These are phyloP conservation scores for Globisporangium viniferum DNA, from an alignment of 352 stramenopile species.

Conservation along the genomic window DNA sequence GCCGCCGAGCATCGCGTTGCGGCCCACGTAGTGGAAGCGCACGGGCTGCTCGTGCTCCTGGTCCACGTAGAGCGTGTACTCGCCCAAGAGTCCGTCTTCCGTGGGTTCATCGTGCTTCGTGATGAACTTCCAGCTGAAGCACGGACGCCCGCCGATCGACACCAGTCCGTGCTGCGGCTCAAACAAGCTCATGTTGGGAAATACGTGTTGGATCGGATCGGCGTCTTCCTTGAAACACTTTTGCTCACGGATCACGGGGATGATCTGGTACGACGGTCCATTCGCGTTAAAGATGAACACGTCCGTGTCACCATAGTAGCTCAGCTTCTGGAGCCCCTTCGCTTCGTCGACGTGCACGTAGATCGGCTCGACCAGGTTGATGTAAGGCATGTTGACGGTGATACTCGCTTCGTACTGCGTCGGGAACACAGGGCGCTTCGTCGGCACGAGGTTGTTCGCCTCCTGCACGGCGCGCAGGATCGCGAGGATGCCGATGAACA, in stretches of 20 bases:
- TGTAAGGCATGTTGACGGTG: conserved; percentile 88
- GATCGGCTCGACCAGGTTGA: conserved; percentile 83
- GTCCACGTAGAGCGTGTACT: conserved; percentile 88
- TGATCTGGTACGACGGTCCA: conserved; percentile 77
- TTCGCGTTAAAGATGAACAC: conserved; percentile 86
- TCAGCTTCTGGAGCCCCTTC: conserved; percentile 78
- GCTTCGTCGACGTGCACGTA: conserved; percentile 80
- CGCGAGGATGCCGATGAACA: conserved; percentile 78
- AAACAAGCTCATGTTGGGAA: conserved; percentile 82
- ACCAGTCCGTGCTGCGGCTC: conserved; percentile 81
- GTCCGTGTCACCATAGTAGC: conserved; percentile 87
- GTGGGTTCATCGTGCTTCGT: conserved; percentile 55
- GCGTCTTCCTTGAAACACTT: conserved; percentile 72
- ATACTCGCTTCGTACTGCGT: conserved; percentile 86
- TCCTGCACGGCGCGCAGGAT: conserved; percentile 83
- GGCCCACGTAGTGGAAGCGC: conserved; percentile 84
- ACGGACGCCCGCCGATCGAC: conserved; percentile 65
- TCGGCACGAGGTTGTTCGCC: conserved; percentile 66
- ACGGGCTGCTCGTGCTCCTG: conserved; percentile 70
- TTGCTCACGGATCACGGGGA: conserved; percentile 71
- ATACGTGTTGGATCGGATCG: conserved; percentile 74
- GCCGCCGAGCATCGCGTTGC: conserved; percentile 80
- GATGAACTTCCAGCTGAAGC: conserved; percentile 81
- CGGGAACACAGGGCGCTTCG: conserved; percentile 67
- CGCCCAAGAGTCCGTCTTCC: conserved; percentile 61